Percentiles rank a stretch among this genome's conserved stretches.
These are phyloP conservation scores for Gaillardinia entomophila DNA, from an alignment of 805 yeast genomes.

Conservation along the genomic window DNA sequence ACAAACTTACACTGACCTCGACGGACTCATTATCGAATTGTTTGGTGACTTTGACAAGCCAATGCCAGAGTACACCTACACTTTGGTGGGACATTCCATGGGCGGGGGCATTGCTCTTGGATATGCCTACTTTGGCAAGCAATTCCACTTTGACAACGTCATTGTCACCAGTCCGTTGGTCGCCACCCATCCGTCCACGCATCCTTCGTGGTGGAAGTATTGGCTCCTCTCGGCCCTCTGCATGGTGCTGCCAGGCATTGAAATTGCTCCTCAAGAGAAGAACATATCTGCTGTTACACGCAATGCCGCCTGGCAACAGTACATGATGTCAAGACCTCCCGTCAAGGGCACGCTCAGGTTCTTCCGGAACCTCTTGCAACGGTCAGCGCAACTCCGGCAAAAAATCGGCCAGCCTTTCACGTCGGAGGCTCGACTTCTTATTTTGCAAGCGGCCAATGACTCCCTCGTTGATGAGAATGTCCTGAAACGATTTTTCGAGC, in stretches of 20 bases:
- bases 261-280: no score
- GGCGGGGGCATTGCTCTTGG: constrained; percentile 7
- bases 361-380: constrained; percentile 2
- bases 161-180: constrained; percentile 5
- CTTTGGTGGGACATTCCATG: constrained; percentile 8
- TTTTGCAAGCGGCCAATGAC: constrained; percentile 6
- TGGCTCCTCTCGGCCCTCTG: no score
- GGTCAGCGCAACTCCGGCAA: constrained; percentile 3
- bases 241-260: no score
- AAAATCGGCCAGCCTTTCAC: not conserved
- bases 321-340: constrained; percentile 1
- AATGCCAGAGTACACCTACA: not conserved
- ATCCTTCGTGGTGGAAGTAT: no score
- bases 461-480: constrained; percentile 1
- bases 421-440: constrained; percentile 2
- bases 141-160: constrained; percentile 1
- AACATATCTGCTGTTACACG: constrained; percentile 1
- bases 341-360: constrained; percentile 5
- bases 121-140: constrained; percentile 5
- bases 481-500: constrained; percentile 1
- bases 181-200: not conserved
- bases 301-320: constrained; percentile 4
- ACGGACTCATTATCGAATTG: constrained; percentile 5
- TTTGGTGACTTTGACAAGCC: not conserved
- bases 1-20: constrained; percentile 3